A percentile compares a stretch with the other conserved stretches of the same genome.
phyloP scores from a whole-genome alignment of 768 basidiomycete genomes.

The Tephrocybe sp. region DNA sequence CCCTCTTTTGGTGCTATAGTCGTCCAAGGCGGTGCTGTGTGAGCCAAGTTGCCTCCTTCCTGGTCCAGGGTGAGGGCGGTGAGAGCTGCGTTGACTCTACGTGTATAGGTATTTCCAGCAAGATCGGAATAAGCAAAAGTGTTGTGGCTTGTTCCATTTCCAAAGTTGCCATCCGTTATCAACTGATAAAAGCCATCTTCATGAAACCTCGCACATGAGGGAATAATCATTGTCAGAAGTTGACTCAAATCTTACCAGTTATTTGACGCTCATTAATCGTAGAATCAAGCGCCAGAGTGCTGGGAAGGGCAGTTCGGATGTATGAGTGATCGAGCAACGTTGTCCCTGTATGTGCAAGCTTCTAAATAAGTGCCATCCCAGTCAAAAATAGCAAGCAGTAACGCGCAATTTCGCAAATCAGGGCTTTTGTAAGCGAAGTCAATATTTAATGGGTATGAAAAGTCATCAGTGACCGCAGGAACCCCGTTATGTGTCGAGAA shows the following conservation, averaged over 20 bases:
- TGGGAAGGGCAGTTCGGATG: slow-evolving; percentile 53
- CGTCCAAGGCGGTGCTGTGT: slow-evolving; percentile 11
- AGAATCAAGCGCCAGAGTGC: slow-evolving; percentile 58
- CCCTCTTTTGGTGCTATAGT: background rate
- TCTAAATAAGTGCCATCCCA: no score
- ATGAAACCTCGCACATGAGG: background rate
- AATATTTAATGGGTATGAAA: slow-evolving; percentile 46
- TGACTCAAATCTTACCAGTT: slow-evolving; percentile 41
- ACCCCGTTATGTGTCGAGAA: slow-evolving; percentile 43
- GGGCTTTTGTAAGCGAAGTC: slow-evolving; percentile 39
- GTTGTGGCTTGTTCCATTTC: slow-evolving; percentile 73
- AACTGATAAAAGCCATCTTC: slow-evolving; percentile 29
- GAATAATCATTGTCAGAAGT: background rate
- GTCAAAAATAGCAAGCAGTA: no score
- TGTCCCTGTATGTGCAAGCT: no score
- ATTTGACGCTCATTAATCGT: slow-evolving; percentile 60
- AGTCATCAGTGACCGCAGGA: slow-evolving; percentile 36
- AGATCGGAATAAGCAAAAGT: slow-evolving; percentile 60
- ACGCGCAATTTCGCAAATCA: slow-evolving; percentile 36
- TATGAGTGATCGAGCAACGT: slow-evolving; percentile 69
- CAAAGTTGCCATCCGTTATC: slow-evolving; percentile 42
- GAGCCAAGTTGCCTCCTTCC: slow-evolving; percentile 46
- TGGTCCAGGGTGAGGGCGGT: slow-evolving; percentile 62
- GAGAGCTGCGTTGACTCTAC: slow-evolving; percentile 59
- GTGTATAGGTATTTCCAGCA: slow-evolving; percentile 60